Evolutionary conservation across 1,139 yeast genomes (phyloP), one percentile per base, ranked within the genome.

Genomic region (Geotrichum histeridarum): DNA sequence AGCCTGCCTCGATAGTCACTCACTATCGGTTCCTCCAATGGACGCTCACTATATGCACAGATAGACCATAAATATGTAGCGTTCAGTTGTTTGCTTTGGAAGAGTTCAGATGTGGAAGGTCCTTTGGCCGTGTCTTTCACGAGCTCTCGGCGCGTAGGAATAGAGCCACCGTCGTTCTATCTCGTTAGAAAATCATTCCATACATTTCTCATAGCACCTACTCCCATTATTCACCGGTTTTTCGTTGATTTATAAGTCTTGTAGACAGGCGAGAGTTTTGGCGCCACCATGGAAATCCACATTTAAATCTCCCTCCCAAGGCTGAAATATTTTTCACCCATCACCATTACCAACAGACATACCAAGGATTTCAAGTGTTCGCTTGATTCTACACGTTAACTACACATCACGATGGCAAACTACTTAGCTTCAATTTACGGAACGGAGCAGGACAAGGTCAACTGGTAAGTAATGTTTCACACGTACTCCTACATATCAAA

Each of bases 1-100:
- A 90, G 64, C 37, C 74, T 68, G 0, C 97, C 97, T 56, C 72
- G 72, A 65, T 76, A 84, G 69, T 89, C 96, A 33, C 90, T 80
- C 6, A 85, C 87, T 2, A 88, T 72, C 0, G 84, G 87, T 6
- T 65, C 67, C 8, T 58, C 62, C 18, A 81, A 69, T 9, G 65
- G 67, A 22, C 69, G 68, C 1, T 73, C 73, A 1, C 78, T 70
- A 18, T 82, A 60, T 3, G 70, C 64, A 59, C 85, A 81, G 5
- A 67, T 66, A 51, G 73, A 65, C 80, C 83, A 74, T 41, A 62
- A 54, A 44, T 65, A 68, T n/a, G 53, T 59, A 18, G 61, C 59
- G 45, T 64, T 63, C 48, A 61, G 60, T 54, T 67, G 64, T 57
- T 54, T 59, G 56, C 53, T 58, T 54, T 60, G 68, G 54, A 60